Evolutionary conservation across 257 asterid genomes (phyloP).

Genomic region (Paulownia fortunei): DNA sequence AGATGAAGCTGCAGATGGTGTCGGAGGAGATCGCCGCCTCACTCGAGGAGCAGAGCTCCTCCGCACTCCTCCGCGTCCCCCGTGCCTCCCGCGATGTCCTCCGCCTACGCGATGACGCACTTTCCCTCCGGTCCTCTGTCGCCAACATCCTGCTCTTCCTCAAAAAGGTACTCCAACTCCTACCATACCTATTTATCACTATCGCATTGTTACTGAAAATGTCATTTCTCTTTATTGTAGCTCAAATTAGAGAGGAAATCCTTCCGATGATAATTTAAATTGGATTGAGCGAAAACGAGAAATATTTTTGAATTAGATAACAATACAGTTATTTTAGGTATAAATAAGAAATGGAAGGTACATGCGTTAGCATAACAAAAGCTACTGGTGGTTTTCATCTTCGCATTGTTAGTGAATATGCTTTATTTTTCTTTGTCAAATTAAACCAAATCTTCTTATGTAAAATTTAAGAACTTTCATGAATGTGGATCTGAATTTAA

Average conservation of each 20-base stretch:
- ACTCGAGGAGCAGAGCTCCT: constrained; percentile 94
- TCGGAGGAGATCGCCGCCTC: constrained; percentile 97
- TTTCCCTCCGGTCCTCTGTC: constrained; percentile 88
- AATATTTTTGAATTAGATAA: not conserved
- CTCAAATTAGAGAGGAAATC: not conserved
- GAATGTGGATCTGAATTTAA: constrained; percentile 4
- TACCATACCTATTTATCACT: not conserved
- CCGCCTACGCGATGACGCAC: constrained; percentile 92
- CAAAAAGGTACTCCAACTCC: constrained; percentile 58
- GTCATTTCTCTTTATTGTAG: not conserved
- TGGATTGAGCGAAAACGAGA: not conserved
- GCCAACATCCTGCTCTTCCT: constrained; percentile 78
- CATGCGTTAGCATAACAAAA: not conserved
- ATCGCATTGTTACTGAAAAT: not conserved
- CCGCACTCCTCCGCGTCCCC: constrained; percentile 91
- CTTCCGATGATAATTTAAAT: constrained; percentile 14
- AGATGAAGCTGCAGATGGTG: constrained; percentile 95
- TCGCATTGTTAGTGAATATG: not conserved
- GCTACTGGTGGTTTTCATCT: not conserved
- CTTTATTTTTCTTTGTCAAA: not conserved
- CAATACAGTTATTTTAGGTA: not conserved
- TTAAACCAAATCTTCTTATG: not conserved
- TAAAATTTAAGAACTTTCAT: constrained; percentile 3
- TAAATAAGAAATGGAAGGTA: not conserved
- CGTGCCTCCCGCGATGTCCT: constrained; percentile 91